These are phyloP conservation scores for Nicotiana noctiflora DNA, from an alignment of 257 asterid species.

Conservation along the genomic window DNA sequence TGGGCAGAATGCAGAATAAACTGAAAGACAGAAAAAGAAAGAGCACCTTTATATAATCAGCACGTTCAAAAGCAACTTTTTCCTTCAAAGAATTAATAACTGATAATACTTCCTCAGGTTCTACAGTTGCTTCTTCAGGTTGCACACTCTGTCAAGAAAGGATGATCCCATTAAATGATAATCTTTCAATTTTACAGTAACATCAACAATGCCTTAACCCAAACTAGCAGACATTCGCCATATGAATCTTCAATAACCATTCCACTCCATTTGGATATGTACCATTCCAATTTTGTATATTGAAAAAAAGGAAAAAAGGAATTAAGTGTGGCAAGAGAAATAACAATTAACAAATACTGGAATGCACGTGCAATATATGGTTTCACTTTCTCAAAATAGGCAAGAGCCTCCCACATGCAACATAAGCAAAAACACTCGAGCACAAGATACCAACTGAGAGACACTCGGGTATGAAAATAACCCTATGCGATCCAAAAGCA, in stretches of 20 bases:
- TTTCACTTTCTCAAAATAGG: background rate
- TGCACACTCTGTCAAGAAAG: slow-evolving; percentile 35
- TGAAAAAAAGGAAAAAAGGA: background rate
- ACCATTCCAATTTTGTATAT: background rate
- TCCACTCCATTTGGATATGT: background rate
- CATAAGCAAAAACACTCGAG: background rate
- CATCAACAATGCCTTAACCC: background rate
- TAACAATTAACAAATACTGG: background rate
- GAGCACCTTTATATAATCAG: slow-evolving; percentile 60
- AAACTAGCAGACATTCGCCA: background rate
- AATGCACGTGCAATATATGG: background rate
- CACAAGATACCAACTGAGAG: background rate
- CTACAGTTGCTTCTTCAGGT: slow-evolving; percentile 31
- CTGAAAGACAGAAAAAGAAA: slow-evolving; percentile 12
- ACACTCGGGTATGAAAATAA: background rate
- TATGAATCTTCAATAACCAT: background rate
- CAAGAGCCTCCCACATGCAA: background rate
- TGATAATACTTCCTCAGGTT: slow-evolving; percentile 41
- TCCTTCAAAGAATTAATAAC: slow-evolving; percentile 59
- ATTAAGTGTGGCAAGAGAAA: background rate
- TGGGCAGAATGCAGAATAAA: background rate
- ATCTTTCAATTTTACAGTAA: background rate
- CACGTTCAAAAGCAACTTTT: slow-evolving; percentile 62
- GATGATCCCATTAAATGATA: slow-evolving; percentile 5
- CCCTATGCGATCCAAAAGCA: background rate